phyloP scores from a whole-genome alignment of 176 grass and related monocot genomes.

The Rhipidocladum racemiflorum region DNA sequence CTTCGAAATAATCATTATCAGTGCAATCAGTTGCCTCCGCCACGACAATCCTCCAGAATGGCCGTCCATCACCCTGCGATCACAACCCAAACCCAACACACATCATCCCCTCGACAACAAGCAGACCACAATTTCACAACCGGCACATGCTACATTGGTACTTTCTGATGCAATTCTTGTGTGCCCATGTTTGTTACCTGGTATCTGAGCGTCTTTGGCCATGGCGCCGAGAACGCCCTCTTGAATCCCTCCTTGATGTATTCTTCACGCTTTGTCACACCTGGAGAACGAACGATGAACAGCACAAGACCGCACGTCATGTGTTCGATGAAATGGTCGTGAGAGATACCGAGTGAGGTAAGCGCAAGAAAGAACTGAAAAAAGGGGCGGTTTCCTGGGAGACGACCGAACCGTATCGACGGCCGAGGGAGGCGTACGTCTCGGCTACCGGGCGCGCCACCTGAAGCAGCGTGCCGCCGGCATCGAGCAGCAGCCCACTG shows the following conservation, averaged over 20 bases:
- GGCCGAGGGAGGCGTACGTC: slow-evolving; percentile 70
- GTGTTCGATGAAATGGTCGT: slow-evolving; percentile 11
- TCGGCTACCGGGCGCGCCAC: slow-evolving; percentile 56
- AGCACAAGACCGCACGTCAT: not conserved
- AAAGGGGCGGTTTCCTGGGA: not conserved
- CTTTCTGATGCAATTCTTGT: not conserved
- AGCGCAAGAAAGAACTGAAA: not conserved
- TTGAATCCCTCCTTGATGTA: slow-evolving; percentile 81
- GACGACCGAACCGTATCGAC: slow-evolving; percentile 56
- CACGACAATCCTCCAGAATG: slow-evolving; percentile 83
- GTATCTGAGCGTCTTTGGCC: slow-evolving; percentile 86
- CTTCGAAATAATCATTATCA: slow-evolving; percentile 69
- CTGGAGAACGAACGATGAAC: slow-evolving; percentile 15
- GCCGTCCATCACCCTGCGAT: slow-evolving; percentile 64
- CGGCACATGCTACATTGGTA: not conserved
- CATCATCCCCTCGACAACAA: not conserved
- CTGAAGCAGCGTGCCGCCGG: slow-evolving; percentile 82
- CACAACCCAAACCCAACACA: slow-evolving; percentile 9
- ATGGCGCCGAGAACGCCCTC: slow-evolving; percentile 70
- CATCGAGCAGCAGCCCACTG: slow-evolving; percentile 69
- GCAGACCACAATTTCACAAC: not conserved
- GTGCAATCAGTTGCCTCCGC: slow-evolving; percentile 68
- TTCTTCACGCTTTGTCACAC: slow-evolving; percentile 38
- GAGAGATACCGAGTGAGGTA: not conserved
- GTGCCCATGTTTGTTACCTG: slow-evolving; percentile 37